A percentile compares a stretch with the other conserved stretches of the same genome.
phyloP scores from a whole-genome alignment of 768 basidiomycete genomes.

The Calocybe gangraenosa region DNA sequence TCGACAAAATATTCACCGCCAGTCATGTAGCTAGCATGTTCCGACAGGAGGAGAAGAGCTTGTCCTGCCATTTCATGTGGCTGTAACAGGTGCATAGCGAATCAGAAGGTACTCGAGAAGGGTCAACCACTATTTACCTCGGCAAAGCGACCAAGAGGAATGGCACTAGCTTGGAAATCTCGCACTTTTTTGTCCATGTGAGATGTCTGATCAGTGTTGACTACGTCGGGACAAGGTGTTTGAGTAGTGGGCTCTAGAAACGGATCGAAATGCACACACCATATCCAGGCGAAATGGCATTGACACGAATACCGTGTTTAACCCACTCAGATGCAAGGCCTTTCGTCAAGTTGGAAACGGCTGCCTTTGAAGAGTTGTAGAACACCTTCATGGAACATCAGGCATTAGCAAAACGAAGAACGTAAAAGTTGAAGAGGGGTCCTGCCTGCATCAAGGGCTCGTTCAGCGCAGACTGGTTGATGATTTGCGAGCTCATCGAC shows the following conservation, averaged over 20 bases:
- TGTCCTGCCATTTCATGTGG: conserved; percentile 57
- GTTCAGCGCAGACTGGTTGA: conserved; percentile 45
- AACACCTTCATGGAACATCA: conserved; percentile 35
- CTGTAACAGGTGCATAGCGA: conserved; percentile 20
- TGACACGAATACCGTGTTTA: conserved; percentile 46
- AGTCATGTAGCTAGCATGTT: conserved; percentile 52
- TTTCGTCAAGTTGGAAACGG: conserved; percentile 52
- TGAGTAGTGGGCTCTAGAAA: no score
- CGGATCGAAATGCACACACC: conserved; percentile 28
- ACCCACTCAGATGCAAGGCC: conserved; percentile 67
- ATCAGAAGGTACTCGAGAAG: background rate
- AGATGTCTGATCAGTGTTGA: conserved; percentile 55
- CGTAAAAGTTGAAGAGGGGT: background rate
- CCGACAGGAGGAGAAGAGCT: conserved; percentile 48
- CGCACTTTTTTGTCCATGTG: conserved; percentile 46
- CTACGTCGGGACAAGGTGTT: conserved; percentile 35
- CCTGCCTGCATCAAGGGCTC: conserved; percentile 48
- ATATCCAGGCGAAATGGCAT: conserved; percentile 62
- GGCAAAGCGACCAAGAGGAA: conserved; percentile 57
- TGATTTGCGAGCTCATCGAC: conserved; percentile 66
- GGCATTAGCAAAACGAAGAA: background rate
- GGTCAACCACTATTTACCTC: conserved; percentile 27
- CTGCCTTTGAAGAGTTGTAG: conserved; percentile 70
- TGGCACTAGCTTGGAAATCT: conserved; percentile 42
- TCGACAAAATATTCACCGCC: conserved; percentile 54